These are phyloP conservation scores for Aspergillus sparsus DNA, from an alignment of 495 filamentous ascomycete genomes.

Conservation along the genomic window DNA sequence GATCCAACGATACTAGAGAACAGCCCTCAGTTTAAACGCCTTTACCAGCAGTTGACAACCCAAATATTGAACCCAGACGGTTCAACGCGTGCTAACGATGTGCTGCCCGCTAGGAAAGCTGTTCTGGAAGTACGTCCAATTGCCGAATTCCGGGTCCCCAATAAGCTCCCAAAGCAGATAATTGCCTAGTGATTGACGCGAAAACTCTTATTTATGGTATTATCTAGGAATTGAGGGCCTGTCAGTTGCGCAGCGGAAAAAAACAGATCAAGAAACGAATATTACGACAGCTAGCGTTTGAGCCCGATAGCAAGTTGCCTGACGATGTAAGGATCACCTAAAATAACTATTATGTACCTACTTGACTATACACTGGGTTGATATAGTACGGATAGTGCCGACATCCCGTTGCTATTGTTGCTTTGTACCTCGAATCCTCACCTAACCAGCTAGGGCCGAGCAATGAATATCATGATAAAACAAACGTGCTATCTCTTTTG, in stretches of 20 bases:
- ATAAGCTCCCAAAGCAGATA: background rate
- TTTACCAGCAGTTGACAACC: constrained; percentile 61
- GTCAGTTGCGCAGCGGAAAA: constrained; percentile 38
- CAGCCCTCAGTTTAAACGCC: constrained; percentile 64
- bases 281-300: constrained; percentile 37
- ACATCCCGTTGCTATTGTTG: constrained; percentile 39
- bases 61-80: constrained; percentile 61
- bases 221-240: constrained; percentile 40
- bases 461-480: constrained; percentile 18
- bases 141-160: background rate
- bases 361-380: background rate
- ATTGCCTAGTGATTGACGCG: background rate
- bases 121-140: constrained; percentile 50
- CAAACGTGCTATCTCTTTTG: constrained; percentile 37
- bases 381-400: constrained; percentile 27
- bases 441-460: constrained; percentile 28
- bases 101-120: constrained; percentile 54
- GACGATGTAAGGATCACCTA: constrained; percentile 33
- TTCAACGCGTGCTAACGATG: constrained; percentile 57
- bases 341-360: background rate
- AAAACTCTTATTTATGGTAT: background rate
- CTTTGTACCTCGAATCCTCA: constrained; percentile 43
- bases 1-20: constrained; percentile 60
- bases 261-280: constrained; percentile 40
- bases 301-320: constrained; percentile 34